A percentile compares a stretch with the other conserved stretches of the same genome.
These are phyloP conservation scores for Dipteronia sinensis DNA, from an alignment of 345 rosid genomes.

Conservation along the genomic window DNA sequence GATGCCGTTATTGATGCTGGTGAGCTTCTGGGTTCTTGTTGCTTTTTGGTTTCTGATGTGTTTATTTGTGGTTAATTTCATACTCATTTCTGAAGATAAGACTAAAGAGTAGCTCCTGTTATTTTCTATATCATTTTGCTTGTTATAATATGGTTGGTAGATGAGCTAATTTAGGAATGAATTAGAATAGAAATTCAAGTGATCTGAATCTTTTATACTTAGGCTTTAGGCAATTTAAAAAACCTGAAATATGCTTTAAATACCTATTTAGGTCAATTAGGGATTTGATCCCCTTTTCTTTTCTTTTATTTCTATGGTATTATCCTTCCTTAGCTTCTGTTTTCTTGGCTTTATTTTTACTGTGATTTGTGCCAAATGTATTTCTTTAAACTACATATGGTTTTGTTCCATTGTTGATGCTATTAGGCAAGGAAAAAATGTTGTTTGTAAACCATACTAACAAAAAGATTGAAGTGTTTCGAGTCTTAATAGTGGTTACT, in stretches of 20 bases:
- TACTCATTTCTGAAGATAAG: neutral
- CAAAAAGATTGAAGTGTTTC: neutral
- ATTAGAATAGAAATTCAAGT: neutral
- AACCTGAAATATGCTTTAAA: neutral
- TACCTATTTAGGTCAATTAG: neutral
- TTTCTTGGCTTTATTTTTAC: neutral
- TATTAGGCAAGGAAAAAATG: neutral
- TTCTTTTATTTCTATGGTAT: neutral
- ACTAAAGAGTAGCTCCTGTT: neutral
- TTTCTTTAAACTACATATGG: neutral
- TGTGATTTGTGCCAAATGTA: neutral
- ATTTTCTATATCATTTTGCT: neutral
- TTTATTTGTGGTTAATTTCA: constrained; percentile 4
- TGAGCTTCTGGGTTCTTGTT: constrained; percentile 25
- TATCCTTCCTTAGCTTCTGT: neutral
- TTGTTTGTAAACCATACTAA: neutral
- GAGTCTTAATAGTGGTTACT: neutral
- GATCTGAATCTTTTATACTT: neutral
- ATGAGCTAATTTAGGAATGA: neutral
- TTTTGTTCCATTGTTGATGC: constrained; percentile 9
- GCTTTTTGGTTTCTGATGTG: neutral
- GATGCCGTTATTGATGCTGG: constrained; percentile 96
- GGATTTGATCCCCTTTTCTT: neutral
- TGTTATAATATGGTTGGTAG: neutral
- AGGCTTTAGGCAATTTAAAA: neutral